A percentile compares a stretch with the other conserved stretches of the same genome.
Conservation (phyloP, 306 rosid species). For the Senna tora region DNA sequence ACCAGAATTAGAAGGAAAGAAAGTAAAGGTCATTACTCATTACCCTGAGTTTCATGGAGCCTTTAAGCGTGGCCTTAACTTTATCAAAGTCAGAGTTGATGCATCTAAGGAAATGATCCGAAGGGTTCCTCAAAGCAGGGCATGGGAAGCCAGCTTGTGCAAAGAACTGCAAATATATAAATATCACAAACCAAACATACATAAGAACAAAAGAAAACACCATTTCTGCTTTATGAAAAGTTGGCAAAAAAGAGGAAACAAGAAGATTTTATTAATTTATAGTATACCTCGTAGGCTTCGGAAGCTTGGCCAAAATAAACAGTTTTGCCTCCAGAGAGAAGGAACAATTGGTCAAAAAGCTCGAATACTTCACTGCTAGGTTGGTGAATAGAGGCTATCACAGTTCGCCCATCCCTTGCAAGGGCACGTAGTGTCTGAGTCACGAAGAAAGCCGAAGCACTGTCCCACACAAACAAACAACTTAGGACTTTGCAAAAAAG, state of each 20-base stretch:
- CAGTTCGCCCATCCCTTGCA: slow-evolving; percentile 92
- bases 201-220: background rate
- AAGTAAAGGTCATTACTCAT: no score
- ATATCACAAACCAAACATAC: background rate
- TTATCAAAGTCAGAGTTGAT: slow-evolving; percentile 95
- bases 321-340: slow-evolving; percentile 95
- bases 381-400: slow-evolving; percentile 95
- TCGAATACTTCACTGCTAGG: slow-evolving; percentile 99
- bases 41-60: slow-evolving; percentile 95
- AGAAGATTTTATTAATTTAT: background rate
- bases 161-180: slow-evolving; percentile 66
- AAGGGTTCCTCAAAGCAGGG: slow-evolving; percentile 96
- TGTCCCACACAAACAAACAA: slow-evolving; percentile 42
- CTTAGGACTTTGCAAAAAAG: no score
- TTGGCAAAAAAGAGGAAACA: background rate
- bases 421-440: slow-evolving; percentile 86
- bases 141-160: slow-evolving; percentile 98
- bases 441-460: slow-evolving; percentile 98
- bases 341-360: slow-evolving; percentile 83
- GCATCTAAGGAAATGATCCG: slow-evolving; percentile 95
- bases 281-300: slow-evolving; percentile 85
- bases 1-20: background rate
- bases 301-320: slow-evolving; percentile 92
- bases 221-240: background rate
- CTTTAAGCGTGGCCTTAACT: slow-evolving; percentile 83